These are phyloP conservation scores for Cenchrus purpureus DNA, from an alignment of 176 grass and related monocot genomes.

Conservation along the genomic window DNA sequence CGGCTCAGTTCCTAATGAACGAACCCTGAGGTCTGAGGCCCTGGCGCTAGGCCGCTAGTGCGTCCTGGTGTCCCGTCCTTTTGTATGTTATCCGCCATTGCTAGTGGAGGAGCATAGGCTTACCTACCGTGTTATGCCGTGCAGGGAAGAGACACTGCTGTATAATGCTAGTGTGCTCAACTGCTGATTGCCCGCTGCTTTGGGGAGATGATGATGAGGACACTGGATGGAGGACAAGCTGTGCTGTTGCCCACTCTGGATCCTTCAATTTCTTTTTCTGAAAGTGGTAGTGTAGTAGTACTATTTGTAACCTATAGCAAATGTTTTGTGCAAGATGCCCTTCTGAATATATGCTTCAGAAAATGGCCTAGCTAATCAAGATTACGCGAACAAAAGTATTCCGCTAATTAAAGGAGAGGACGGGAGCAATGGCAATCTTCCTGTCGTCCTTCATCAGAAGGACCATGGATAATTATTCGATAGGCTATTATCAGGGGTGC, in stretches of 20 bases:
- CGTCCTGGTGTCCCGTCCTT: neutral
- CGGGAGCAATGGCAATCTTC: neutral
- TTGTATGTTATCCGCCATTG: neutral
- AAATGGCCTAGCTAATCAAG: neutral
- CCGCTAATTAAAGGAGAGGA: neutral
- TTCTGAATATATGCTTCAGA: neutral
- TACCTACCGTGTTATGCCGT: neutral
- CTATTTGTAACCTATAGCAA: neutral
- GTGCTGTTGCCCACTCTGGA: neutral
- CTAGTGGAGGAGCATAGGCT: slow-evolving; percentile 27
- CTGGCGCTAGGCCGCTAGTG: neutral
- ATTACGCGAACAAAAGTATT: neutral
- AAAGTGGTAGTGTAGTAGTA: neutral
- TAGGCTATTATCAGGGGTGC: neutral
- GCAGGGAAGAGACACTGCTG: neutral
- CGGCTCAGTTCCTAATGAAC: neutral
- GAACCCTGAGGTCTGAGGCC: neutral
- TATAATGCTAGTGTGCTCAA: neutral
- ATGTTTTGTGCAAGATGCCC: neutral
- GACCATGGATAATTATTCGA: neutral
- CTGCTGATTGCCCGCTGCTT: neutral
- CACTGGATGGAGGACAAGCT: too few relatives aligned
- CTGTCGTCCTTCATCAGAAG: neutral
- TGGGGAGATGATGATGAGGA: neutral
- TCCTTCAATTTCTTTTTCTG: neutral